Conservation (phyloP, 129 eudicot genomes). For the Tagetes patula region DNA sequence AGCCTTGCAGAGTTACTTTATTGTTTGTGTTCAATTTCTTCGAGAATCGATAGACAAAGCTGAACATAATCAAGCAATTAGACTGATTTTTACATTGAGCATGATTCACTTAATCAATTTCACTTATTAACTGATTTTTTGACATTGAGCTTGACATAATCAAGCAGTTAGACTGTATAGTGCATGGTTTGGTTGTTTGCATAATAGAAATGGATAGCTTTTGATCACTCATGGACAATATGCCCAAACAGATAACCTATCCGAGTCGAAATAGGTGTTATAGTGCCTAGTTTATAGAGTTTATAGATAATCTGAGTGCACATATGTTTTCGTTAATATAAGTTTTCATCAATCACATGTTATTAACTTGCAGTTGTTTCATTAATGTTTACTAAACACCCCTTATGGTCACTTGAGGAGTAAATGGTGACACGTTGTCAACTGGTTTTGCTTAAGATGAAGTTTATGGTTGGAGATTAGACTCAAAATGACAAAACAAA, state of each 20-base stretch:
- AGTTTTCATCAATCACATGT: not conserved
- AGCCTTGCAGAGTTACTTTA: not conserved
- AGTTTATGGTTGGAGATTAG: too few species aligned
- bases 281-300: not conserved
- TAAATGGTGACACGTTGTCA: not conserved
- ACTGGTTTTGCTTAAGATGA: too few species aligned
- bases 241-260: conserved; percentile 3
- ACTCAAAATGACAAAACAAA: too few species aligned
- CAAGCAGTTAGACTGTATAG: not conserved
- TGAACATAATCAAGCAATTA: too few species aligned
- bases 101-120: not conserved
- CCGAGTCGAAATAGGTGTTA: not conserved
- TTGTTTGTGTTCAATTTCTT: too few species aligned
- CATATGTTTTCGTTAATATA: not conserved
- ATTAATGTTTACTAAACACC: not conserved
- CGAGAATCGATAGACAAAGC: too few species aligned
- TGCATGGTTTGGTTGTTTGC: not conserved
- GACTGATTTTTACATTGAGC: not conserved
- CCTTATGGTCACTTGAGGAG: not conserved
- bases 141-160: too few species aligned
- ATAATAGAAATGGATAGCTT: not conserved
- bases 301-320: not conserved
- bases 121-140: not conserved
- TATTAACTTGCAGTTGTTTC: not conserved
- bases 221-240: not conserved